Evolutionary conservation across 305 asterid species (phyloP).

Genomic region (Euphrasia arctica): DNA sequence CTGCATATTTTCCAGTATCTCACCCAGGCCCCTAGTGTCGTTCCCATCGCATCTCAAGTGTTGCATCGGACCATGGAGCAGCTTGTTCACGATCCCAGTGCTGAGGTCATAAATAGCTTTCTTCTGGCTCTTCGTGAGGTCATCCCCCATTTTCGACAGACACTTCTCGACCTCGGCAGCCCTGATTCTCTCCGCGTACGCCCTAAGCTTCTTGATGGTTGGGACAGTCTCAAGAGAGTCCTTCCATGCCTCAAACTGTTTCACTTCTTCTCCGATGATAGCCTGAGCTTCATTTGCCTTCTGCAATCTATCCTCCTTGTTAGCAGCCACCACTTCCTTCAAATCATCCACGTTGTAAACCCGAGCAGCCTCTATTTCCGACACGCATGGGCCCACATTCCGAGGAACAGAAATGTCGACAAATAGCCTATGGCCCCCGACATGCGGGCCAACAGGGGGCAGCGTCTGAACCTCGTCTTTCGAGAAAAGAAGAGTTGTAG

Average conservation of each 20-base stretch:
- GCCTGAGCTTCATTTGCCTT: constrained; percentile 77
- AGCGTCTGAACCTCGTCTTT: constrained; percentile 60
- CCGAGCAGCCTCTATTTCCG: constrained; percentile 45
- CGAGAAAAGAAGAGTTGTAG: constrained; percentile 48
- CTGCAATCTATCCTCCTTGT: constrained; percentile 65
- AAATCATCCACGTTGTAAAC: constrained; percentile 87
- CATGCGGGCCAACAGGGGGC: constrained; percentile 42
- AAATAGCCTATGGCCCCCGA: constrained; percentile 61
- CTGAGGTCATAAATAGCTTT: constrained; percentile 71
- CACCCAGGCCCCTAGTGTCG: constrained; percentile 46
- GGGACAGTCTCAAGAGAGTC: constrained; percentile 87
- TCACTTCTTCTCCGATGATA: constrained; percentile 65
- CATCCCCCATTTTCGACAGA: constrained; percentile 64
- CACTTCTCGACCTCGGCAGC: constrained; percentile 78
- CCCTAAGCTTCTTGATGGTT: constrained; percentile 80
- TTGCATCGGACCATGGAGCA: constrained; percentile 92
- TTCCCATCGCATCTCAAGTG: constrained; percentile 69
- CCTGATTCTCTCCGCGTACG: constrained; percentile 80
- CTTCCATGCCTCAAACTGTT: constrained; percentile 77
- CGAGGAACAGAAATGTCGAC: constrained; percentile 92
- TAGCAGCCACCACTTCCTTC: constrained; percentile 82
- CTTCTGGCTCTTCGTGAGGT: constrained; percentile 50
- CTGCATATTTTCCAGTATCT: constrained; percentile 75
- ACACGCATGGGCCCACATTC: constrained; percentile 69
- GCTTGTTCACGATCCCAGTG: constrained; percentile 66